Evolutionary conservation across 192 early-diverging fungal genomes (phyloP).

Genomic region (Phycomyces nitens): DNA sequence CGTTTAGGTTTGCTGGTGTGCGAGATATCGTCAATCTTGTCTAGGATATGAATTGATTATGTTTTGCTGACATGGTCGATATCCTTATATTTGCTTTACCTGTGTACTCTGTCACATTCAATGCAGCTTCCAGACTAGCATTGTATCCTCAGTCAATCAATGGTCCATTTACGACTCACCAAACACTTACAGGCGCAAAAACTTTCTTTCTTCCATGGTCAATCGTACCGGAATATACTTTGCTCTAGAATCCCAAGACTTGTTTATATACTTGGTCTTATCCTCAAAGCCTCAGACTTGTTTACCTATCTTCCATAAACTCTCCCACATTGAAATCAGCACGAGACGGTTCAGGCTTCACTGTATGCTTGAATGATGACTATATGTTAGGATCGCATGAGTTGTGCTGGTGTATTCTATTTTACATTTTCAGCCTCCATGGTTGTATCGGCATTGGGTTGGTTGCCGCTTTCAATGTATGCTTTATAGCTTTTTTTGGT

Average conservation of each 20-base stretch:
- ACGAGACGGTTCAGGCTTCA: slow-evolving; percentile 19
- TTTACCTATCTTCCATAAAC: slow-evolving; percentile 73
- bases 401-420: not conserved
- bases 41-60: not conserved
- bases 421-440: not conserved
- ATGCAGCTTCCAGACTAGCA: slow-evolving; percentile 78
- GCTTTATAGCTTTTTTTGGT: slow-evolving; percentile 12
- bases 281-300: not conserved
- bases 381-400: too few species aligned
- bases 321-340: slow-evolving; percentile 57
- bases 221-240: slow-evolving; percentile 95
- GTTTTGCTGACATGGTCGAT: too few species aligned
- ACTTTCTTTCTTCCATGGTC: slow-evolving; percentile 87
- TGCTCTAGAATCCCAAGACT: slow-evolving; percentile 27
- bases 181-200: slow-evolving; percentile 68
- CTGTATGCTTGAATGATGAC: not conserved
- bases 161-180: not conserved
- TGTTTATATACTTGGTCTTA: not conserved
- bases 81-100: slow-evolving; percentile 18
- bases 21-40: slow-evolving; percentile 55
- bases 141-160: not conserved
- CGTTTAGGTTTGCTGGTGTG: slow-evolving; percentile 83
- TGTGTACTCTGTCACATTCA: slow-evolving; percentile 79
- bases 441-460: not conserved
- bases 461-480: slow-evolving; percentile 1